Conservation (phyloP, 2,329 filamentous ascomycete genomes). For the Fusarium mexicanum region DNA sequence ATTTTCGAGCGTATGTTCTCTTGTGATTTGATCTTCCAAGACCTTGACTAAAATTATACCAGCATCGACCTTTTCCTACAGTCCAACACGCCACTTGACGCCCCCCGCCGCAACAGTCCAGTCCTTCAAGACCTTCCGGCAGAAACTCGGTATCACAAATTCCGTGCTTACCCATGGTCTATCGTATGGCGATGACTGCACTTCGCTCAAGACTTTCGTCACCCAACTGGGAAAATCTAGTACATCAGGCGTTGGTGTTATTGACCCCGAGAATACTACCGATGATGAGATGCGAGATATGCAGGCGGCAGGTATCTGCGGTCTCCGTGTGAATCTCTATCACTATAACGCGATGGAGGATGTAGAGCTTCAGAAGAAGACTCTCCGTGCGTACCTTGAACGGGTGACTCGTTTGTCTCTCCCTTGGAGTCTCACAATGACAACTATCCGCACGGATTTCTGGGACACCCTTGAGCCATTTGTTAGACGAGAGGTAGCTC, state of each 20-base stretch:
- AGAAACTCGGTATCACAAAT: neutral
- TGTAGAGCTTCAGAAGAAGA: neutral
- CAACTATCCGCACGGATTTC: conserved; percentile 21
- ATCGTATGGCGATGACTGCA: neutral
- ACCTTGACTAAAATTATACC: accelerated
- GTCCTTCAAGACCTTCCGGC: neutral
- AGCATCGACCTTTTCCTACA: neutral
- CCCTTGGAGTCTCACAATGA: conserved; percentile 29
- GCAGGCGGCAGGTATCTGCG: neutral
- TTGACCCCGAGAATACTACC: neutral
- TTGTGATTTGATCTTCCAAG: accelerated
- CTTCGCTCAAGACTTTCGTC: neutral
- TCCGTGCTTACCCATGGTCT: neutral
- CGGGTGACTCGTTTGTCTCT: conserved; percentile 18
- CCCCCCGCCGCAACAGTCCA: neutral
- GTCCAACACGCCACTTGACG: neutral
- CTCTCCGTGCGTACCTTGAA: conserved; percentile 42
- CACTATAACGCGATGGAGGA: neutral
- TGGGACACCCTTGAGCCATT: conserved; percentile 15
- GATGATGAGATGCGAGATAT: neutral
- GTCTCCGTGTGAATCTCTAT: neutral
- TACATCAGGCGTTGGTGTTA: neutral
- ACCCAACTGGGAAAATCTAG: neutral
- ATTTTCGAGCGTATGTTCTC: neutral
- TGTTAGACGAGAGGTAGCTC: neutral